Conservation (phyloP, 495 filamentous ascomycete species). For the Eremomyces bilateralis region DNA sequence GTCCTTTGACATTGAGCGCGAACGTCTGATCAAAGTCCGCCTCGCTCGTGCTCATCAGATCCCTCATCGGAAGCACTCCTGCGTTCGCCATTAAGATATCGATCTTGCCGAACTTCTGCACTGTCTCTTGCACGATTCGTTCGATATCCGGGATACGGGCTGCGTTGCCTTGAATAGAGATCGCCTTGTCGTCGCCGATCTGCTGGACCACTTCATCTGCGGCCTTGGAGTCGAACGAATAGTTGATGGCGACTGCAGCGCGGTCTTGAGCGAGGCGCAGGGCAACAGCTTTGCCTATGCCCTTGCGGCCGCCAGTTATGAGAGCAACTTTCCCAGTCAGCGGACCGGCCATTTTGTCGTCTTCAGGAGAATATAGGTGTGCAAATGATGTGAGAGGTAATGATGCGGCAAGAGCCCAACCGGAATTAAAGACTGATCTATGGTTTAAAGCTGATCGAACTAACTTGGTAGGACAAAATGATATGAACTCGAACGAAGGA, state of each 20-base stretch:
- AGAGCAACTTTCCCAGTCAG: slow-evolving; percentile 36
- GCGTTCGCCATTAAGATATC: slow-evolving; percentile 47
- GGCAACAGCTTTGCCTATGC: slow-evolving; percentile 40
- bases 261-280: slow-evolving; percentile 32
- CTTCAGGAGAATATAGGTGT: too few relatives aligned
- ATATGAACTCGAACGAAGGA: too few relatives aligned
- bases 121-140: slow-evolving; percentile 22
- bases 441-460: too few relatives aligned
- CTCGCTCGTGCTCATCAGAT: slow-evolving; percentile 35
- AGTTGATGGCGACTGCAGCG: slow-evolving; percentile 43
- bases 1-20: slow-evolving; percentile 42
- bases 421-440: too few relatives aligned
- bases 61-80: slow-evolving; percentile 28
- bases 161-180: slow-evolving; percentile 33
- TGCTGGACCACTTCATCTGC: slow-evolving; percentile 33
- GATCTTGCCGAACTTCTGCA: slow-evolving; percentile 28
- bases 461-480: too few relatives aligned
- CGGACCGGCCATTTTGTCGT: too few relatives aligned
- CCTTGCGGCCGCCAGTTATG: slow-evolving; percentile 45
- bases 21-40: slow-evolving; percentile 34
- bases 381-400: too few relatives aligned
- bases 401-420: too few relatives aligned
- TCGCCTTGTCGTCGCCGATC: slow-evolving; percentile 28
- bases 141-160: slow-evolving; percentile 21
- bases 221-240: slow-evolving; percentile 26